A percentile compares a stretch with the other conserved stretches of the same genome.
Conservation (phyloP, 345 rosid genomes). For the Excoecaria cochinchinensis region DNA sequence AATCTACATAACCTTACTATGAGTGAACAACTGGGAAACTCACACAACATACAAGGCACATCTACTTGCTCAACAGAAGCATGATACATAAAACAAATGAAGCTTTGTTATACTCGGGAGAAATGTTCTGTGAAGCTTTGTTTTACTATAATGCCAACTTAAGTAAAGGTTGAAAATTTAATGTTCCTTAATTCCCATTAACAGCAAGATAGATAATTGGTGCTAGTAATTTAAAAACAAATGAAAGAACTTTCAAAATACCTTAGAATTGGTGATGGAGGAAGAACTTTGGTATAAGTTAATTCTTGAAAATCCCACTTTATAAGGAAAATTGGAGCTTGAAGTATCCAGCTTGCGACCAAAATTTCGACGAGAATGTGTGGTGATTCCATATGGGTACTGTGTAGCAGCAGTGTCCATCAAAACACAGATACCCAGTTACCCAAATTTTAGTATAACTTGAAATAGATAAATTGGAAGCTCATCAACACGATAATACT, state of each 20-base stretch:
- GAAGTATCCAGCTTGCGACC: conserved; percentile 32
- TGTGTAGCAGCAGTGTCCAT: conserved; percentile 57
- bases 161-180: neutral
- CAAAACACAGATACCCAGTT: conserved; percentile 25
- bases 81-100: no score
- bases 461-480: neutral
- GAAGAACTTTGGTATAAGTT: conserved; percentile 30
- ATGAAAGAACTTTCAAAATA: conserved; percentile 8
- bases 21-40: neutral
- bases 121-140: neutral
- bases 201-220: neutral
- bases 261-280: conserved; percentile 42
- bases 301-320: conserved; percentile 33
- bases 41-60: no score
- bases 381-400: conserved; percentile 45
- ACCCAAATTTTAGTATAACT: conserved; percentile 4
- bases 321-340: conserved; percentile 33
- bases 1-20: neutral
- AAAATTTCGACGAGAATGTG: conserved; percentile 32
- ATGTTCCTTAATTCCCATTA: no score
- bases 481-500: neutral
- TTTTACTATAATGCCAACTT: neutral
- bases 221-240: neutral
- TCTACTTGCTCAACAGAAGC: no score
- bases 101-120: neutral